Evolutionary conservation across 2,329 filamentous ascomycete species (phyloP), one percentile per base, ranked within the genome.

Genomic region (Clonostachys chloroleuca): DNA sequence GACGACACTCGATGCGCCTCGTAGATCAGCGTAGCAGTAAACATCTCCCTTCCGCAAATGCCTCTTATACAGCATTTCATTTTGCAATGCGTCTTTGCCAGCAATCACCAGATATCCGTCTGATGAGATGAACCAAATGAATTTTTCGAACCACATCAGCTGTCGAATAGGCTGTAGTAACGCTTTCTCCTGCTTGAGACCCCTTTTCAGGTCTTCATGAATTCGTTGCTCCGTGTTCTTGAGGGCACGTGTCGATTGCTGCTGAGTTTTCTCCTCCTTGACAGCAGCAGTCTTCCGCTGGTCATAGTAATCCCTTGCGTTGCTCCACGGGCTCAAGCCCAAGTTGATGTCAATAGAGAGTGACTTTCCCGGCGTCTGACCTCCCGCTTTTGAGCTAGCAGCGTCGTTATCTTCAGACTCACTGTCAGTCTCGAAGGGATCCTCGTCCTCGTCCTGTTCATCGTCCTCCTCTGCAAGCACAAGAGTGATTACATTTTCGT

Each of bases 121-220:
- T 0, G 91, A 95, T 1, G 92, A 96, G 56, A 97, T 81, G 68
- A 99, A 99, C 78, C 90, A 97, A 30, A 84, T 74, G 58, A 96
- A 99, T 66, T 99, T 99, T 60, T 99, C 94, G 56, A 96, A 99
- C 94, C 94, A 99, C 58, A 92, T 80, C 54, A 85, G 86, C 59
- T 84, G 87, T 47, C 94, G 81, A 9, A 96, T 86, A 1, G 87
- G 90, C 42, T 92, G 84, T 10, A 97, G 70, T 3, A 95, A 73
- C 17, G 90, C 86, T 64, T 96, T 96, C 67, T 97, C 94, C 60
- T 94, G 87, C 69, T 96, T 96, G 48, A 97, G 67, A 0, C 84
- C 86, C 59, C 91, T 92, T 68, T 89, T 95, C 18, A 97, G 73
- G 61, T 96, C 90, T 12, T 88, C 82, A 5, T 80, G 76, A 18